Percentiles rank a stretch among this genome's conserved stretches.
Conservation (phyloP, 495 filamentous ascomycete species). For the Evernia prunastri region DNA sequence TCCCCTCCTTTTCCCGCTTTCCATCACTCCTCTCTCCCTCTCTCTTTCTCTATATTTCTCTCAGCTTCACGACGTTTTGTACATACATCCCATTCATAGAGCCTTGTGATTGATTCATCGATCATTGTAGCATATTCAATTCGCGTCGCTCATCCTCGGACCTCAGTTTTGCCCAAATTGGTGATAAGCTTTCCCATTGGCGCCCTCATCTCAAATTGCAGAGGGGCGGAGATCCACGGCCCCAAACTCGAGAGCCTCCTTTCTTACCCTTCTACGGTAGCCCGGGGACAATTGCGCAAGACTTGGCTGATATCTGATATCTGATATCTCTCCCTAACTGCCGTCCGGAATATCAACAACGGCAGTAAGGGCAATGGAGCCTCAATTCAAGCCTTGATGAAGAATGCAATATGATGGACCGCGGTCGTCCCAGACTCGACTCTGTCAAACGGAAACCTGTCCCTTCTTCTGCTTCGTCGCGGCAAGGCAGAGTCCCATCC, state of each 20-base stretch:
- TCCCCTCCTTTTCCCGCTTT: background rate
- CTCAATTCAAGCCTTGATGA: background rate
- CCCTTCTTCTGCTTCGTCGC: slow-evolving; percentile 22
- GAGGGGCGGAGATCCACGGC: slow-evolving; percentile 13
- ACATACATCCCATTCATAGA: background rate
- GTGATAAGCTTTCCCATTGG: background rate
- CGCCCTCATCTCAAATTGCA: slow-evolving; percentile 8
- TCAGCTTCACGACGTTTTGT: background rate
- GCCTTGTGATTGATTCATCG: background rate
- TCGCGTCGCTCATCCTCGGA: background rate
- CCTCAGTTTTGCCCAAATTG: background rate
- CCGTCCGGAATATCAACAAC: background rate
- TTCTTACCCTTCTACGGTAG: background rate
- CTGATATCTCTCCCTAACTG: background rate
- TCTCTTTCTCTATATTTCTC: too few species aligned
- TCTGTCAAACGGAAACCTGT: slow-evolving; percentile 34
- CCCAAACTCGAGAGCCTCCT: slow-evolving; percentile 13
- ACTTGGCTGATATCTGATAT: slow-evolving; percentile 3
- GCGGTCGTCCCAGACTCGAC: slow-evolving; percentile 16
- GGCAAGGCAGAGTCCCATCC: slow-evolving; percentile 15
- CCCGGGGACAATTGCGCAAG: slow-evolving; percentile 15
- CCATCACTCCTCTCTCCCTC: background rate
- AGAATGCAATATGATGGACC: slow-evolving; percentile 19
- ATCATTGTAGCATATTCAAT: background rate
- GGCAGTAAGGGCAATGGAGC: slow-evolving; percentile 12